A percentile compares a stretch with the other conserved stretches of the same genome.
Evolutionary conservation across 148 eudicot species (phyloP).

Genomic region (Camellia granthamiana): DNA sequence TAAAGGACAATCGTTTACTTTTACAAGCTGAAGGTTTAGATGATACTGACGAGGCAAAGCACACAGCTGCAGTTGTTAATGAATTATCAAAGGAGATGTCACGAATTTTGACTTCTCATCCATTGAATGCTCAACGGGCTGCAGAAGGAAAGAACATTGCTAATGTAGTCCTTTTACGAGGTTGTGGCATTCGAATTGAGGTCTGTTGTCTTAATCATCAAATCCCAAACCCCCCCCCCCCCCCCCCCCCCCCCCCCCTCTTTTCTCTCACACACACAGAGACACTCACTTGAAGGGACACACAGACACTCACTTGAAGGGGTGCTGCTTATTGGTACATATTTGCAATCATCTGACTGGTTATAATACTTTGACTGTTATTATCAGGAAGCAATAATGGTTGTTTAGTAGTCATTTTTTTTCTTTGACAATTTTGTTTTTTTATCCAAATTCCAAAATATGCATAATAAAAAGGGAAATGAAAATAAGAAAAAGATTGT

Average conservation of each 20-base stretch:
- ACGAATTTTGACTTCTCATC: slow-evolving; percentile 72
- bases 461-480: background rate
- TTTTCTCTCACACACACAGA: background rate
- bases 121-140: slow-evolving; percentile 67
- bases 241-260: too few species aligned
- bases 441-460: background rate
- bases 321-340: background rate
- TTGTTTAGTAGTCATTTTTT: background rate
- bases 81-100: slow-evolving; percentile 93
- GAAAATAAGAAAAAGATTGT: background rate
- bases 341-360: background rate
- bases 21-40: slow-evolving; percentile 78
- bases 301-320: background rate
- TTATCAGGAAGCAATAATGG: background rate
- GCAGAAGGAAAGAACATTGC: slow-evolving; percentile 87
- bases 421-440: background rate
- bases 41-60: slow-evolving; percentile 81
- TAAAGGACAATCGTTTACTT: slow-evolving; percentile 89
- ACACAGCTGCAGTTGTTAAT: slow-evolving; percentile 86
- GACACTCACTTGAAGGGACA: background rate
- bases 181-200: slow-evolving; percentile 98
- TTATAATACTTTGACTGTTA: background rate
- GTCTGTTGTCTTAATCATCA: slow-evolving; percentile 25
- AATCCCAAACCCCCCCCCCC: background rate
- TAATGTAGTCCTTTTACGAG: slow-evolving; percentile 84